Percentiles rank a stretch among this genome's conserved stretches.
Evolutionary conservation across 148 eudicot species (phyloP).

Genomic region (Gaultheria prostrata): DNA sequence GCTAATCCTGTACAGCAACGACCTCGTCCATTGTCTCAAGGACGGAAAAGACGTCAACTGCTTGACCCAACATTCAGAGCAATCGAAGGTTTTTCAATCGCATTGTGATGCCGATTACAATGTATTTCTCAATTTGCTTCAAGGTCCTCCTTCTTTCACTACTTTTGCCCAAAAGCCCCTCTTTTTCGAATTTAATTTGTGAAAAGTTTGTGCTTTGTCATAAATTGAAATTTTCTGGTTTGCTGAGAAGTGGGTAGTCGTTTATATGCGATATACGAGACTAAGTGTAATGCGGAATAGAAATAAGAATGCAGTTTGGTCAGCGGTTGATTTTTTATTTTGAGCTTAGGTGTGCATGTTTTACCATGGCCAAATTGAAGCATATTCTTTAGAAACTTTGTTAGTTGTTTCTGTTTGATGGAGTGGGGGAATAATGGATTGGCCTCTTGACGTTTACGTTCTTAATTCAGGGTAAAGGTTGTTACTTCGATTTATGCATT

Average conservation of each 20-base stretch:
- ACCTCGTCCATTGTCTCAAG: constrained; percentile 41
- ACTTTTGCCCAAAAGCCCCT: neutral
- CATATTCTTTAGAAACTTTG: neutral
- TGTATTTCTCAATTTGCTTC: constrained; percentile 38
- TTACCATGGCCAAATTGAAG: neutral
- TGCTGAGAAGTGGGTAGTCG: too few species aligned
- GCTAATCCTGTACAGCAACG: constrained; percentile 42
- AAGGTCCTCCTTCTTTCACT: constrained; percentile 33
- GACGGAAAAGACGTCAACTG: constrained; percentile 37
- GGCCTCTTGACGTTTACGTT: neutral
- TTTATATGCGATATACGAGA: too few species aligned
- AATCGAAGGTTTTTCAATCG: constrained; percentile 35
- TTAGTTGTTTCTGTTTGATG: neutral
- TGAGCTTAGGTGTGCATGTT: neutral
- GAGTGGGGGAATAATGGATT: neutral
- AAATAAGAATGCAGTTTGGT: neutral
- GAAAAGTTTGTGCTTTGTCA: neutral
- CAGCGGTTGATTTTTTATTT: neutral
- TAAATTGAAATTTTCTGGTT: neutral
- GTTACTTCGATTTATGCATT: neutral
- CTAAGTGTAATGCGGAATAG: neutral
- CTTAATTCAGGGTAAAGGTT: neutral
- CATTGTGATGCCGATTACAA: constrained; percentile 44
- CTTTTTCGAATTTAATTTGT: neutral
- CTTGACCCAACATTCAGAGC: constrained; percentile 33